Evolutionary conservation across 495 filamentous ascomycete species (phyloP).

Genomic region (Tuber aestivum): DNA sequence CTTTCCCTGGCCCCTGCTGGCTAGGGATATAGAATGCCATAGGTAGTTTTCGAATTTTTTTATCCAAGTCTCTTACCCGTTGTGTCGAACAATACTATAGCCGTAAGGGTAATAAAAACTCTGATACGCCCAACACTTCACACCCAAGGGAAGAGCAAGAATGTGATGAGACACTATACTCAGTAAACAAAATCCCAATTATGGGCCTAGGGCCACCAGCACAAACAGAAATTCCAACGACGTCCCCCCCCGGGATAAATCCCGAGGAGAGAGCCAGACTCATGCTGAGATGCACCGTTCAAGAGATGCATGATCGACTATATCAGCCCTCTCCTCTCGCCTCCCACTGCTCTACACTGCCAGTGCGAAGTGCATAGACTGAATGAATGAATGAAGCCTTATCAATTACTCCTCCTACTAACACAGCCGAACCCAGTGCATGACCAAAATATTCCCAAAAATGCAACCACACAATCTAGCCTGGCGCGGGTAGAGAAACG

Average conservation of each 20-base stretch:
- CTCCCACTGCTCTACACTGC: neutral
- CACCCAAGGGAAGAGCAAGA: neutral
- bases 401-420: neutral
- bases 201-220: neutral
- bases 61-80: neutral
- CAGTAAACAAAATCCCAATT: too few relatives aligned
- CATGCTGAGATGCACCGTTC: neutral
- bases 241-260: neutral
- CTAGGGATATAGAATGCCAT: neutral
- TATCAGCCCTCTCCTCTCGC: neutral
- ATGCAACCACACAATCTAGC: neutral
- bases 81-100: too few relatives aligned
- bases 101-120: too few relatives aligned
- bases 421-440: neutral
- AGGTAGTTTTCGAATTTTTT: neutral
- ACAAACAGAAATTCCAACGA: neutral
- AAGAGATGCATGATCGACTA: neutral
- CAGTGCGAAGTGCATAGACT: neutral
- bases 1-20: neutral
- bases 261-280: neutral
- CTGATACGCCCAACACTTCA: neutral
- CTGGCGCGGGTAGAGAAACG: neutral
- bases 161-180: neutral
- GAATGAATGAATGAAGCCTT: neutral
- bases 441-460: neutral